Evolutionary conservation across 2,329 filamentous ascomycete genomes (phyloP).

Genomic region (Cercospora berteroae): DNA sequence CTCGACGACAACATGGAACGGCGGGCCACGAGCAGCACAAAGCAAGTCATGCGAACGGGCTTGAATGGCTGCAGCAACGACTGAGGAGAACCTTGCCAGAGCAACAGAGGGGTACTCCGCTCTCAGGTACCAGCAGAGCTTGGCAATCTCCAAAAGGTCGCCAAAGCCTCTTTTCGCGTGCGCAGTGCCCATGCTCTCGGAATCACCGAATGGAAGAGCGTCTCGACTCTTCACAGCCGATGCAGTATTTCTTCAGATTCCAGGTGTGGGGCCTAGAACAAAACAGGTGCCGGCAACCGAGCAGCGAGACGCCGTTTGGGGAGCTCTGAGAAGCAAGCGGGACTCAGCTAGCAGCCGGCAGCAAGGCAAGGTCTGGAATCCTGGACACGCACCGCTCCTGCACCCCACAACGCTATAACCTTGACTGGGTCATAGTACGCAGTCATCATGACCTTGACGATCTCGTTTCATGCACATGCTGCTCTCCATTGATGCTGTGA

Average conservation of each 20-base stretch:
- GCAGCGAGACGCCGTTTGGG: not conserved
- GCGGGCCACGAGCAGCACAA: not conserved
- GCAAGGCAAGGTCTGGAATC: conserved; percentile 4
- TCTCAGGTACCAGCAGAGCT: not conserved
- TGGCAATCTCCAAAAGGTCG: not conserved
- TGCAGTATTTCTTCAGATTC: not conserved
- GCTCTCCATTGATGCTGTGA: not conserved
- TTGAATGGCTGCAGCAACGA: not conserved
- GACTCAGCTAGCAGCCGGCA: not conserved
- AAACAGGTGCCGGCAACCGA: not conserved
- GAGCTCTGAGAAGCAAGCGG: not conserved
- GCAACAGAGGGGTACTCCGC: conserved; percentile 7
- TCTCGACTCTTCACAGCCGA: not conserved
- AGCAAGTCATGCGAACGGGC: not conserved
- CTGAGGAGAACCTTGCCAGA: conserved; percentile 14
- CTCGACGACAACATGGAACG: not conserved
- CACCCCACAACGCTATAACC: conserved; percentile 12
- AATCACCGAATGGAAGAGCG: not conserved
- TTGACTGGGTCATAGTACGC: not conserved
- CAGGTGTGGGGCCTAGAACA: not conserved
- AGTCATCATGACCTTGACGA: not conserved
- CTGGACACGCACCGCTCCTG: conserved; percentile 11
- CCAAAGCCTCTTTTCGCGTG: not conserved
- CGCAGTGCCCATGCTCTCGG: not conserved
- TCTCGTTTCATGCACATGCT: not conserved